Evolutionary conservation across 2,329 filamentous ascomycete genomes (phyloP), one percentile per base, ranked within the genome.

Genomic region (Pseudogymnoascus sp.): DNA sequence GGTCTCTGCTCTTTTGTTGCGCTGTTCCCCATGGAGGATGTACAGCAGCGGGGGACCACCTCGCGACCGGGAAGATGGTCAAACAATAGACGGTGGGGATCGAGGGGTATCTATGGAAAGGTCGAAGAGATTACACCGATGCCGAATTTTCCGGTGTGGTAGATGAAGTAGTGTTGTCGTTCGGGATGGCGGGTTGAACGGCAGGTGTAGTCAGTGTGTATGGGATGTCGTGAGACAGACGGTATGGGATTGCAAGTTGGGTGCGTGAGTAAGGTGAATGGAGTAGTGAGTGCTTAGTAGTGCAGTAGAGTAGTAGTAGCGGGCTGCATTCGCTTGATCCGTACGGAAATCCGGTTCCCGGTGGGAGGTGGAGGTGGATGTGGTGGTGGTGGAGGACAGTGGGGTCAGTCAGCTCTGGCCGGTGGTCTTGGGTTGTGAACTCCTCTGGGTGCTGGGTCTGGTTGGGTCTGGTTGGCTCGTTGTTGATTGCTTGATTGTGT

Each of bases 11-110:
- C 60, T 40, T 62, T 64, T 31, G 36, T 62, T 25, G 63, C 38
- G 60, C 43, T 64, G 60, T 64, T 64, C 34, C 63, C 63, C 63
- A 64, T 64, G 21, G 23, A 63, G 63, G 25, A 36, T 61, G 31
- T 38, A 40, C 43, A 59, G 61, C 25, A 61, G 31, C 31, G 46
- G 25, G 49, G 61, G 46, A 37, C 34, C 31, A 63, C 61, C 25
- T 59, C 61, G 34, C 61, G 61, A 31, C 42, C n/a, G 34, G 12
- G 34, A 60, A 60, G 59, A 34, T 56, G 49, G 49, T 56, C 49
- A 56, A 34, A 21, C 49, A 56, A 56, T 56, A 34, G 46, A 18
- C 11, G 46, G 46, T 18, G 46, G 25, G 46, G n/a, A 56, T 56
- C 25, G 46, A 16, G 46, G n/a, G 4, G 5, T 31, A 31, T 56